phyloP scores from a whole-genome alignment of 495 filamentous ascomycete species.

The Friedmanniomyces simplex region DNA sequence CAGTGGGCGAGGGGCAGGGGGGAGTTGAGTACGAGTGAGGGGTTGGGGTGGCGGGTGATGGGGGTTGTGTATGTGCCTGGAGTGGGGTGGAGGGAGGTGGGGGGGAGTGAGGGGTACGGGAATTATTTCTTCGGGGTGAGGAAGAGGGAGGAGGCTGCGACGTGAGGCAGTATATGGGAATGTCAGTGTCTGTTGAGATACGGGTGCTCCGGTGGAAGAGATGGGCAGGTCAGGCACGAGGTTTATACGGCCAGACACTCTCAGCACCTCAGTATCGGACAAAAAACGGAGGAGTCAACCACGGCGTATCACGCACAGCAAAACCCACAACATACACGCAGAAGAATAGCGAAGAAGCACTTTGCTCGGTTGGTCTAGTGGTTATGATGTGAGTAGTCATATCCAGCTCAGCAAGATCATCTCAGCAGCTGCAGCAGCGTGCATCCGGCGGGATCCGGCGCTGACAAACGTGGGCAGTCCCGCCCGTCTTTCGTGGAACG shows the following conservation, averaged over 20 bases:
- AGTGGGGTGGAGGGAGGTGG: conserved; percentile 79
- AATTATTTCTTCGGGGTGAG: conserved; percentile 95
- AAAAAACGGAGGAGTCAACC: neutral
- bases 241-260: no score
- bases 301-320: neutral
- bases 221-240: neutral
- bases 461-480: neutral
- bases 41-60: conserved; percentile 52
- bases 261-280: neutral
- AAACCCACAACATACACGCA: neutral
- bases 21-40: conserved; percentile 38
- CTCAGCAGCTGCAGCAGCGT: neutral
- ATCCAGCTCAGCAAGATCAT: no score
- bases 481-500: neutral
- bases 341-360: neutral
- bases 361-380: neutral
- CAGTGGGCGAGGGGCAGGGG: conserved; percentile 37
- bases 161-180: neutral
- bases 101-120: conserved; percentile 71
- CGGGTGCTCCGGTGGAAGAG: no score
- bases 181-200: no score
- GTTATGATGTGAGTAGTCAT: neutral
- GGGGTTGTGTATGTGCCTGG: conserved; percentile 87
- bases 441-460: neutral
- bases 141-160: conserved; percentile 32